Evolutionary conservation across 306 rosid species (phyloP).

Genomic region (Adenanthera pavonina): DNA sequence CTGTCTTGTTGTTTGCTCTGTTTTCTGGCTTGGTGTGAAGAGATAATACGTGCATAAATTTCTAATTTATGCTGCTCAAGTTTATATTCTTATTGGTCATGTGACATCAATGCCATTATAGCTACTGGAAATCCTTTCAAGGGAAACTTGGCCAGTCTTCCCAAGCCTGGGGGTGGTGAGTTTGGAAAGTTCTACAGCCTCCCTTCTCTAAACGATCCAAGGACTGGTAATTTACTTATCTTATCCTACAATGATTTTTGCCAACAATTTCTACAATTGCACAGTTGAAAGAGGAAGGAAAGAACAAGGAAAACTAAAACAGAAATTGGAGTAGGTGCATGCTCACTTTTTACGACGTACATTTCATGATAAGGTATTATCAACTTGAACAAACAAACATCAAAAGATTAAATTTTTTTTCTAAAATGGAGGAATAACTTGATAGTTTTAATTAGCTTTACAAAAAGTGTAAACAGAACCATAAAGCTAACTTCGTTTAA

Average conservation of each 20-base stretch:
- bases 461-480: no score
- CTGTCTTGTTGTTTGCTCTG: not conserved
- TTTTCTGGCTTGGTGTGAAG: not conserved
- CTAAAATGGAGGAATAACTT: no score
- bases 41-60: slow-evolving; percentile 7
- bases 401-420: no score
- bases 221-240: slow-evolving; percentile 40
- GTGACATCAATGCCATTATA: not conserved
- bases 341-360: no score
- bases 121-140: slow-evolving; percentile 49
- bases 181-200: slow-evolving; percentile 53
- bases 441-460: no score
- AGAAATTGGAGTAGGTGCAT: no score
- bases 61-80: slow-evolving; percentile 16
- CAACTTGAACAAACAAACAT: no score
- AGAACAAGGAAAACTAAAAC: no score
- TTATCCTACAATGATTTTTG: not conserved
- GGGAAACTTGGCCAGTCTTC: no score
- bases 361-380: no score
- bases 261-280: not conserved
- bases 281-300: no score
- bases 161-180: slow-evolving; percentile 43
- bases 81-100: not conserved
- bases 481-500: no score
- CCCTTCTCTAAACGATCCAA: slow-evolving; percentile 51